These are phyloP conservation scores for Penicillium sp. DNA, from an alignment of 2,329 filamentous ascomycete genomes.

Conservation along the genomic window DNA sequence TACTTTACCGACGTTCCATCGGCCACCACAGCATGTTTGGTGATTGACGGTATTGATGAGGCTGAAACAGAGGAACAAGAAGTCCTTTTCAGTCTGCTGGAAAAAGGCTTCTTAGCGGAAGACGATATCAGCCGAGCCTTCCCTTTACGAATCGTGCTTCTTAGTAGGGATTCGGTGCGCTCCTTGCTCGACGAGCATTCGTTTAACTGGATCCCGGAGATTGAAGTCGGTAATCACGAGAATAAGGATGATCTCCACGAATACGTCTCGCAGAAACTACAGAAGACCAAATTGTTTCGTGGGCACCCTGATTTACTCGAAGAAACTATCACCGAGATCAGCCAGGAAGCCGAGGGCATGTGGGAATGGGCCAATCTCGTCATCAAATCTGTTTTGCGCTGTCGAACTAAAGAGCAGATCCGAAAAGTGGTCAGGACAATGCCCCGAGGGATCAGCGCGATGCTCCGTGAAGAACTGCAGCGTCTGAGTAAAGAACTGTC, in stretches of 20 bases:
- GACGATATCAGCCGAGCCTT: background rate
- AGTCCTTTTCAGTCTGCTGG: too few relatives aligned
- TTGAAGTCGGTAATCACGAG: background rate
- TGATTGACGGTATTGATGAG: too few relatives aligned
- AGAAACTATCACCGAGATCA: background rate
- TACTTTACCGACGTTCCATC: too few relatives aligned
- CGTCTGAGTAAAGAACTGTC: too few relatives aligned
- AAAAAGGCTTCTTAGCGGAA: background rate
- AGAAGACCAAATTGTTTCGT: background rate
- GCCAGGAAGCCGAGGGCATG: background rate
- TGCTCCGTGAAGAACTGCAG: too few relatives aligned
- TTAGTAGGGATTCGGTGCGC: background rate
- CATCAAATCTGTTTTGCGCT: background rate
- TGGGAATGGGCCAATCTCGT: background rate
- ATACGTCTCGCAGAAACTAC: background rate
- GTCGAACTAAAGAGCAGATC: too few relatives aligned
- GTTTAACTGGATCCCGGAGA: background rate
- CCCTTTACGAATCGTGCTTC: background rate
- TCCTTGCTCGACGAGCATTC: background rate
- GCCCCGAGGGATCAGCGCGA: too few relatives aligned
- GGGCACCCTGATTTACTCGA: background rate
- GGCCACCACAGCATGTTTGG: too few relatives aligned
- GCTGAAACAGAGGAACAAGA: too few relatives aligned
- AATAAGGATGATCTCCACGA: background rate
- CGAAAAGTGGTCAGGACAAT: too few relatives aligned